A percentile compares a stretch with the other conserved stretches of the same genome.
Evolutionary conservation across 2,329 filamentous ascomycete genomes (phyloP).

Genomic region (Scedosporium dehoogii): DNA sequence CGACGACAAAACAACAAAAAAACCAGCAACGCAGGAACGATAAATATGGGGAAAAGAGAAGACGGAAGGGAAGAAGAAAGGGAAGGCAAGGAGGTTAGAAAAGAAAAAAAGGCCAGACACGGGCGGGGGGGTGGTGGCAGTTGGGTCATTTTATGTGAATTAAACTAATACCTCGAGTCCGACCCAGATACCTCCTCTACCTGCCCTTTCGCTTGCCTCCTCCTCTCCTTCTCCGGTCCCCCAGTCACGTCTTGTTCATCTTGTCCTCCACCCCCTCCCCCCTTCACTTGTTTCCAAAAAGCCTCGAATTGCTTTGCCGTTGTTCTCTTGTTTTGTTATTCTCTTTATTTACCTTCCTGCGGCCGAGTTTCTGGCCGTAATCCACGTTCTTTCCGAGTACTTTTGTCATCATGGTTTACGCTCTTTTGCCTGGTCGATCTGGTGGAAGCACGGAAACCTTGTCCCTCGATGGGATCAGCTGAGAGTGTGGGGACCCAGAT

Average conservation of each 20-base stretch:
- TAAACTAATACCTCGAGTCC: constrained; percentile 2
- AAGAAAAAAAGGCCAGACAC: constrained; percentile 15
- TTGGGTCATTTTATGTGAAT: constrained; percentile 18
- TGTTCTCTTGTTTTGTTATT: not conserved
- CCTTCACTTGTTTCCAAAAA: not conserved
- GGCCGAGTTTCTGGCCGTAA: not conserved
- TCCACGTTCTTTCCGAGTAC: not conserved
- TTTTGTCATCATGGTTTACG: not conserved
- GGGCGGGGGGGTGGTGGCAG: constrained; percentile 20
- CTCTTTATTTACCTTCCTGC: not conserved
- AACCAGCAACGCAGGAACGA: constrained; percentile 4
- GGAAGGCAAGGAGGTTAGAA: constrained; percentile 10
- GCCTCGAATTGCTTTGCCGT: not conserved
- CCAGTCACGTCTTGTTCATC: not conserved
- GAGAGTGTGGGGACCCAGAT: constrained; percentile 1
- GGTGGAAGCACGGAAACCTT: not conserved
- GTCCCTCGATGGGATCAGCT: not conserved
- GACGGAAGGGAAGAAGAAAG: constrained; percentile 3
- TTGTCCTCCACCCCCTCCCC: not conserved
- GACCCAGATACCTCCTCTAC: not conserved
- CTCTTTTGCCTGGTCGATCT: not conserved
- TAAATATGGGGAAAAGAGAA: constrained; percentile 5
- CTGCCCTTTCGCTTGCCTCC: not conserved
- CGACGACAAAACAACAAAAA: constrained; percentile 2
- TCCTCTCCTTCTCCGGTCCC: not conserved